These are phyloP conservation scores for Oryza meyeriana DNA, from an alignment of 176 grass and related monocot genomes.

Conservation along the genomic window DNA sequence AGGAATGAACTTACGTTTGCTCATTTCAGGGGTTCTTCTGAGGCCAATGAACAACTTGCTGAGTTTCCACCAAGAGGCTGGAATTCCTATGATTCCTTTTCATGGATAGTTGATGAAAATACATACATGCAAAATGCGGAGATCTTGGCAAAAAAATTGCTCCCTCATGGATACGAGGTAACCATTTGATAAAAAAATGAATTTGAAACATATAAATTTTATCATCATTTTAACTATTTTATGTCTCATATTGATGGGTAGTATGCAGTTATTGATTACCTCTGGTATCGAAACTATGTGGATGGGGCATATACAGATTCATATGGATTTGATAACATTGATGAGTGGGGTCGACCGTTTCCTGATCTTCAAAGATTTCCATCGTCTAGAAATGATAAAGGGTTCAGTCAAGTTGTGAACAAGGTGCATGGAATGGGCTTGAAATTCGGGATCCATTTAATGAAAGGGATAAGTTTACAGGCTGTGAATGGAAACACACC, in stretches of 20 bases:
- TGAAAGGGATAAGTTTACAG: slow-evolving; percentile 84
- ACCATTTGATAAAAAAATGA: not conserved
- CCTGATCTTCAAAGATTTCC: slow-evolving; percentile 82
- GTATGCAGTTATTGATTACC: slow-evolving; percentile 84
- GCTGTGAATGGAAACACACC: slow-evolving; percentile 55
- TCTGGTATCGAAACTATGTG: slow-evolving; percentile 82
- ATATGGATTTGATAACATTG: slow-evolving; percentile 75
- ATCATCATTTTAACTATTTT: not conserved
- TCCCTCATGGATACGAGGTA: slow-evolving; percentile 78
- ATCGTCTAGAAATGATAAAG: slow-evolving; percentile 59
- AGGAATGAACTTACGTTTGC: not conserved
- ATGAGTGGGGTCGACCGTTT: slow-evolving; percentile 78
- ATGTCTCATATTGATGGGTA: slow-evolving; percentile 23
- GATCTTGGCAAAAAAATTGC: slow-evolving; percentile 64
- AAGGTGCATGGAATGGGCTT: slow-evolving; percentile 83
- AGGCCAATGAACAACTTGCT: slow-evolving; percentile 35
- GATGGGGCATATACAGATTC: slow-evolving; percentile 61
- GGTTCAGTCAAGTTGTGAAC: slow-evolving; percentile 55
- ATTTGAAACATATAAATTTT: not conserved
- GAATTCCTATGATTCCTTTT: slow-evolving; percentile 97
- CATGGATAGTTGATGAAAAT: slow-evolving; percentile 71
- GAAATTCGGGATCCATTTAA: slow-evolving; percentile 92
- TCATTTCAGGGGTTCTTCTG: slow-evolving; percentile 34
- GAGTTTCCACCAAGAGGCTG: slow-evolving; percentile 70
- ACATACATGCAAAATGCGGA: slow-evolving; percentile 70